Conservation (phyloP, 2,329 filamentous ascomycete species). For the Corynespora cassiicola region DNA sequence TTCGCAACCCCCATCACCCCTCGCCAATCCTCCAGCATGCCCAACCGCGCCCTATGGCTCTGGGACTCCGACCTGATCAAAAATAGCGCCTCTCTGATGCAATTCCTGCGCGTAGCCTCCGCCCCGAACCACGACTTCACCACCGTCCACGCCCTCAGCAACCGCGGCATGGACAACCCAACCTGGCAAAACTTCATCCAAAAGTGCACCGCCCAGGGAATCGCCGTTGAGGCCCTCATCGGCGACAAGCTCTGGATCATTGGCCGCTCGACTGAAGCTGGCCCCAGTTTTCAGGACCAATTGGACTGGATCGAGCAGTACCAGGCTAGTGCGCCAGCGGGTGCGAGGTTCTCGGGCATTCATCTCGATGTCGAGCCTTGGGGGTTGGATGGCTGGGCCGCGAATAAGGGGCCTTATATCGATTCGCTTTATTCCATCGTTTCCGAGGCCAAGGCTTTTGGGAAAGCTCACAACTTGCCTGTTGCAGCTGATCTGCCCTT, state of each 20-base stretch:
- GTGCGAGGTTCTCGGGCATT: constrained; percentile 11
- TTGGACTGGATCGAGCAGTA: constrained; percentile 15
- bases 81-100: constrained; percentile 3
- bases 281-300: constrained; percentile 9
- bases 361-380: constrained; percentile 17
- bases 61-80: constrained; percentile 15
- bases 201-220: constrained; percentile 13
- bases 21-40: not conserved
- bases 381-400: constrained; percentile 10
- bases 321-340: constrained; percentile 6
- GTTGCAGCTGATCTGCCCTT: constrained; percentile 15
- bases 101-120: constrained; percentile 10
- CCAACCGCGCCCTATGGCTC: constrained; percentile 15
- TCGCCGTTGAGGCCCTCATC: constrained; percentile 13
- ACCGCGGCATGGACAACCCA: constrained; percentile 13
- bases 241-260: constrained; percentile 14
- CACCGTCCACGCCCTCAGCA: constrained; percentile 11
- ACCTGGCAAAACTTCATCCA: constrained; percentile 11
- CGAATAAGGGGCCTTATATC: constrained; percentile 10
- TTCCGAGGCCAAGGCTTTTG: constrained; percentile 1
- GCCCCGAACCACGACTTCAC: constrained; percentile 4
- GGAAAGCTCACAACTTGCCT: constrained; percentile 4
- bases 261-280: constrained; percentile 7
- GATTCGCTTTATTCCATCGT: constrained; percentile 8
- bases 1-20: constrained; percentile 4